Base-by-base conservation (phyloP, 2,329 filamentous ascomycete genomes). In the Chalaropsis ovoidea region DNA sequence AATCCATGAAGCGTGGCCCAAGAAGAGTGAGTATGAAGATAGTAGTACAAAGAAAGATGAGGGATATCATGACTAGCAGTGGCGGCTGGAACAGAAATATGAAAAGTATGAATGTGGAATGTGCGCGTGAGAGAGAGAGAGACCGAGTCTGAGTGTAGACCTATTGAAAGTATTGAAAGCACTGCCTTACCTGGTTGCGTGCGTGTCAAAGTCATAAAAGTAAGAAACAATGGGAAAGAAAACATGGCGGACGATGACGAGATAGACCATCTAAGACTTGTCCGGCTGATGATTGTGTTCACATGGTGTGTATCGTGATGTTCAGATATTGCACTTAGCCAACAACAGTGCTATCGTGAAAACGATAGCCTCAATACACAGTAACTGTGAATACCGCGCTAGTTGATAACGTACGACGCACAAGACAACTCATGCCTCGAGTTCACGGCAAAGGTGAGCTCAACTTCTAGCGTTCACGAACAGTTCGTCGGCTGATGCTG, bases 401-500 rank as follows among this genome's bases (percentile, higher is more conserved):
- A 6, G 4, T n/a, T n/a, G 15, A 17, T 24, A 71, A 75, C 42
- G 74, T 73, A 67, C 77, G 74, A 65, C 74, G 74, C 69, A 76
- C 78, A 39, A 52, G 3, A 11, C 8, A 52, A 5, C 47, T 11
- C 24, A 11, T 27, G 5, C 17, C 43, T 19, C 4, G 24, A n/a
- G 54, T 35, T 58, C 27, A 58, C 54, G 39, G n/a, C 54, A 58
- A 39, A 58, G 54, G 27, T 35, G 13, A 65, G 79, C 77, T 64
- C 80, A 77, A 62, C 76, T 43, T 62, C 56, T 41, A 67, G 27
- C 65, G 62, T 13, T 67, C 62, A 13, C 65, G 62, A 10, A 45
- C 19, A 31, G 45, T 77, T 24, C 73, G 72, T 63, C 76, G 71
- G 68, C 74, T 78, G 64, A 82, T 71, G 70, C 79, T 84, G 68